A percentile compares a stretch with the other conserved stretches of the same genome.
Evolutionary conservation across 257 asterid species (phyloP).

Genomic region (Salvia hispanica): DNA sequence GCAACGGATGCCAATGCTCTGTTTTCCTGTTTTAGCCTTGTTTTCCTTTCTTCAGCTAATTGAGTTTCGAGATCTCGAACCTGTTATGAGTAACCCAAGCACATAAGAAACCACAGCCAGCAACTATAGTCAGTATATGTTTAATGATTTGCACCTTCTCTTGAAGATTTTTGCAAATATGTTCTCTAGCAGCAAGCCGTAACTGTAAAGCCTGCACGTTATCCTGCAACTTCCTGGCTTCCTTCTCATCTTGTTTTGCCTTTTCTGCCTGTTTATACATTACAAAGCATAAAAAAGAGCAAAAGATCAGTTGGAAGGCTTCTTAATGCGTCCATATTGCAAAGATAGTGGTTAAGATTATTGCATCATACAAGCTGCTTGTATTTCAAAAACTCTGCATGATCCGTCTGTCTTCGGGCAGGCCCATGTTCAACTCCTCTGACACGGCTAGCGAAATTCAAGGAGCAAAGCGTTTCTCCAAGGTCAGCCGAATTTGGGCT

Average conservation of each 20-base stretch:
- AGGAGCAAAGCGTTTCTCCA: conserved; percentile 89
- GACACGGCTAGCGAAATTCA: conserved; percentile 89
- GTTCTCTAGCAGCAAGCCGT: conserved; percentile 78
- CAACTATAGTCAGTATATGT: too few relatives aligned
- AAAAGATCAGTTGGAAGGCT: conserved; percentile 28
- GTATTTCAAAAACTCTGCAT: conserved; percentile 66
- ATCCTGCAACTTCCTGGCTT: conserved; percentile 84
- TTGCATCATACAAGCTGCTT: conserved; percentile 72
- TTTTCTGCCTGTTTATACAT: conserved; percentile 73
- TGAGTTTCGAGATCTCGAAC: conserved; percentile 88
- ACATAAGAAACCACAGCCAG: not conserved
- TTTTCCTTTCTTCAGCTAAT: conserved; percentile 81
- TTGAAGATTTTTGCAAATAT: conserved; percentile 74
- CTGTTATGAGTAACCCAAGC: conserved; percentile 39
- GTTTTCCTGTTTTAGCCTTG: conserved; percentile 73
- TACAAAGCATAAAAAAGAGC: not conserved
- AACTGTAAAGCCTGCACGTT: conserved; percentile 72
- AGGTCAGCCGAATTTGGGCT: conserved; percentile 72
- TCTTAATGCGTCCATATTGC: not conserved
- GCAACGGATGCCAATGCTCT: conserved; percentile 68
- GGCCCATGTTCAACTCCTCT: conserved; percentile 95
- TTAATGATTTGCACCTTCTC: conserved; percentile 62
- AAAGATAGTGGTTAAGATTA: not conserved
- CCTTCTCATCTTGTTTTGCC: conserved; percentile 85
- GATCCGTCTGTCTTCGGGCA: conserved; percentile 77